Conservation (phyloP, 805 yeast species). For the Kregervanrija delftensis region DNA sequence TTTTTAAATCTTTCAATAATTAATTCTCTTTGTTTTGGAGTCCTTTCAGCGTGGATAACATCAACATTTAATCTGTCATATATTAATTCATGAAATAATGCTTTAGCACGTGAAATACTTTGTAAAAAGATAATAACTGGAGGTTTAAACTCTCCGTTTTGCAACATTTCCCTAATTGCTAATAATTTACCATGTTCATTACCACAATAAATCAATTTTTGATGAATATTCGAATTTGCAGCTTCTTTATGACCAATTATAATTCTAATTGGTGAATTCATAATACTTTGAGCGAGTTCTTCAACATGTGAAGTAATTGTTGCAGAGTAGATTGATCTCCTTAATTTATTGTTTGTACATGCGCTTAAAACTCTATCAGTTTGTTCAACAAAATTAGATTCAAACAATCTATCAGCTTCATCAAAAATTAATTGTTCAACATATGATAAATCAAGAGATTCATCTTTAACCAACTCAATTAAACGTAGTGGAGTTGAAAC, state of each 20-base stretch:
- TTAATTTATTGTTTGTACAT: slow-evolving; percentile 44
- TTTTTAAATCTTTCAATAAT: slow-evolving; percentile 77
- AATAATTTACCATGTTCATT: slow-evolving; percentile 92
- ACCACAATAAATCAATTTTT: slow-evolving; percentile 79
- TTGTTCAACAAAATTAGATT: slow-evolving; percentile 80
- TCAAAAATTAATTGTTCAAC: slow-evolving; percentile 82
- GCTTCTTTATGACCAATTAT: slow-evolving; percentile 93
- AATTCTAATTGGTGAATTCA: slow-evolving; percentile 79
- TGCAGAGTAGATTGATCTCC: slow-evolving; percentile 86
- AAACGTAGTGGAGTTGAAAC: slow-evolving; percentile 87
- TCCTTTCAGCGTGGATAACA: slow-evolving; percentile 91
- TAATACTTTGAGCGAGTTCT: slow-evolving; percentile 75
- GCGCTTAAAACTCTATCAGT: slow-evolving; percentile 74
- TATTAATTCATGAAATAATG: slow-evolving; percentile 83
- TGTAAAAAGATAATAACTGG: slow-evolving; percentile 91
- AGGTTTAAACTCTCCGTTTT: slow-evolving; percentile 79
- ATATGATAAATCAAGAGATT: slow-evolving; percentile 48
- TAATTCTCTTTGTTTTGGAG: slow-evolving; percentile 79
- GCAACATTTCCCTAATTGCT: slow-evolving; percentile 84
- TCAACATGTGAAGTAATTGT: slow-evolving; percentile 93
- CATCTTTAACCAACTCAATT: slow-evolving; percentile 66
- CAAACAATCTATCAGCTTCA: slow-evolving; percentile 93
- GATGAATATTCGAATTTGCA: slow-evolving; percentile 79
- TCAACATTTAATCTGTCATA: slow-evolving; percentile 92
- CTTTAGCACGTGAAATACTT: slow-evolving; percentile 89